phyloP scores from a whole-genome alignment of 441 rosid species.

The Cnidoscolus chayamansa region DNA sequence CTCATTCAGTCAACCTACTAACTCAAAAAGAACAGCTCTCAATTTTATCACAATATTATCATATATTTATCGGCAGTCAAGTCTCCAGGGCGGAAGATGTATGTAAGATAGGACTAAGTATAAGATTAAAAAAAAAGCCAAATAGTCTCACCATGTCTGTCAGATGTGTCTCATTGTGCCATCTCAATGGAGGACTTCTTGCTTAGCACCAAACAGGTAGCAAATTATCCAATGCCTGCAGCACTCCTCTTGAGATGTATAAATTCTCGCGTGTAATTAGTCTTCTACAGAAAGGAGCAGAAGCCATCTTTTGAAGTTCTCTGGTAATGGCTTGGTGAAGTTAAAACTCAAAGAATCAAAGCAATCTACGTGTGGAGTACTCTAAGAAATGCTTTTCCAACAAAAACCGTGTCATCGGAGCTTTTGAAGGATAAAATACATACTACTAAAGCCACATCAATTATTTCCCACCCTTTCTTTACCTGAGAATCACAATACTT shows the following conservation, averaged over 20 bases:
- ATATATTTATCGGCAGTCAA: background rate
- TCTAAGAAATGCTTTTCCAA: background rate
- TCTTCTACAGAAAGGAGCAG: background rate
- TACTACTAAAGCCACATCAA: slow-evolving; percentile 12
- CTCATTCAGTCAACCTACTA: background rate
- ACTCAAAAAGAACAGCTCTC: background rate
- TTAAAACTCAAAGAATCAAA: slow-evolving; percentile 15
- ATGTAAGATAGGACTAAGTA: background rate
- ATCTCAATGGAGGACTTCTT: background rate
- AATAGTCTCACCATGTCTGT: background rate
- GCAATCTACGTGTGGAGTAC: background rate
- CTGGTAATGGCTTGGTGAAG: background rate
- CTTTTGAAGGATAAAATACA: background rate
- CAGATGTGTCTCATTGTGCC: background rate
- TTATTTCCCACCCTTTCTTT: background rate
- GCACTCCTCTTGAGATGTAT: no score
- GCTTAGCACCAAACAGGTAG: background rate
- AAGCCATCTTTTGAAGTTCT: background rate
- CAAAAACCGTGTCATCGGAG: slow-evolving; percentile 4
- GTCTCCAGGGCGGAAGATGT: background rate
- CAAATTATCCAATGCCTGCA: background rate
- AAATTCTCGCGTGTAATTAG: background rate
- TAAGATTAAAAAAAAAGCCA: background rate
- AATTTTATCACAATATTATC: background rate
- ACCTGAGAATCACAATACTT: slow-evolving; percentile 2